Conservation (phyloP, 2,329 filamentous ascomycete genomes). For the Sporothrix pallida region DNA sequence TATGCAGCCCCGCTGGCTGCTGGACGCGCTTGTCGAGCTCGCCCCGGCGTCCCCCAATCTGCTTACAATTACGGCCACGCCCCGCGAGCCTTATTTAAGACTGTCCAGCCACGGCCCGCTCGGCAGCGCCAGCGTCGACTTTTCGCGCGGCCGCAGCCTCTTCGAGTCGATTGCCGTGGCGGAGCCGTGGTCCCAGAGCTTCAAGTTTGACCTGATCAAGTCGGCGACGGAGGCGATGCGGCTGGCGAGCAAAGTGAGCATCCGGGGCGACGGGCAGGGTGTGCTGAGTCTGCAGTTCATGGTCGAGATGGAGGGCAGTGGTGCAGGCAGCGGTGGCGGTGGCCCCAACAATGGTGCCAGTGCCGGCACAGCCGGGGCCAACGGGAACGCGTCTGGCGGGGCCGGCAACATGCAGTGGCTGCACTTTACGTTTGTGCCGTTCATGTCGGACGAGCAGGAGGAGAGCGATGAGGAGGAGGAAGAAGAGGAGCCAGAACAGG, state of each 20-base stretch:
- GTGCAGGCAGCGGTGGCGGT: neutral
- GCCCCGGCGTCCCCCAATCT: conserved; percentile 73
- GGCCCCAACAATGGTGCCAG: neutral
- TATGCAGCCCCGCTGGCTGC: conserved; percentile 77
- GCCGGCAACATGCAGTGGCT: conserved; percentile 70
- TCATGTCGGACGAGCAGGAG: conserved; percentile 64
- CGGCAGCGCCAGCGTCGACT: conserved; percentile 69
- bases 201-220: conserved; percentile 86
- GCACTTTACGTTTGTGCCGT: conserved; percentile 82
- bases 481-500: neutral
- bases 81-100: conserved; percentile 72
- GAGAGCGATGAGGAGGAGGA: conserved; percentile 45
- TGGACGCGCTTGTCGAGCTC: conserved; percentile 74
- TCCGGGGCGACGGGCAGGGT: conserved; percentile 85
- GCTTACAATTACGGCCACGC: conserved; percentile 71
- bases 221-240: conserved; percentile 92
- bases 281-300: conserved; percentile 96
- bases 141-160: conserved; percentile 67
- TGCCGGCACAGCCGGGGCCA: neutral
- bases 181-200: conserved; percentile 69
- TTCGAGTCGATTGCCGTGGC: conserved; percentile 76
- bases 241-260: conserved; percentile 87
- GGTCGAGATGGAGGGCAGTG: conserved; percentile 73
- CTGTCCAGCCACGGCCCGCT: conserved; percentile 69
- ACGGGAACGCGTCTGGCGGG: neutral